These are phyloP conservation scores for Leccinum disarticulatum DNA, from an alignment of 768 basidiomycete genomes.

Conservation along the genomic window DNA sequence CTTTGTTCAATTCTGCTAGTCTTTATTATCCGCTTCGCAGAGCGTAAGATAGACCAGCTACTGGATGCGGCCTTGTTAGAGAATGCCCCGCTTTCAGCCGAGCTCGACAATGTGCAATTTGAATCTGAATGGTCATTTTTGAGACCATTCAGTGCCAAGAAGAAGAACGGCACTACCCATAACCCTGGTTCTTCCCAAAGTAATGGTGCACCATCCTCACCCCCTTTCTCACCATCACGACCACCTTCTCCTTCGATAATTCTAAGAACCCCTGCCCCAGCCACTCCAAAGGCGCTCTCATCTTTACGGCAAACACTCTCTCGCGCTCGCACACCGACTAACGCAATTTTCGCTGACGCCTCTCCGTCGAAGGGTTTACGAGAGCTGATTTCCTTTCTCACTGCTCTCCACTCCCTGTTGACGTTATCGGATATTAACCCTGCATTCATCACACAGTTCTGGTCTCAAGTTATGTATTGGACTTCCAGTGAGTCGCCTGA, in stretches of 20 bases:
- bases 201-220: conserved; percentile 42
- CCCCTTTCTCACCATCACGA: conserved; percentile 47
- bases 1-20: conserved; percentile 46
- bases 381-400: conserved; percentile 77
- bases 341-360: conserved; percentile 49
- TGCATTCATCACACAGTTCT: conserved; percentile 81
- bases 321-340: conserved; percentile 52
- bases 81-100: conserved; percentile 71
- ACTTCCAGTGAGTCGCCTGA: conserved; percentile 73
- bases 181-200: conserved; percentile 33
- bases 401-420: conserved; percentile 81
- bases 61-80: conserved; percentile 84
- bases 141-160: conserved; percentile 67
- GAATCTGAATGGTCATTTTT: conserved; percentile 96
- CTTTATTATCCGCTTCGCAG: conserved; percentile 91
- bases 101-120: conserved; percentile 83
- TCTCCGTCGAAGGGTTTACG: conserved; percentile 43
- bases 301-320: conserved; percentile 68
- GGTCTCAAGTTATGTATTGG: conserved; percentile 99
- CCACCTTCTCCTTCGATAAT: conserved; percentile 55
- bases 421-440: conserved; percentile 90
- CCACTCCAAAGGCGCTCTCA: conserved; percentile 55
- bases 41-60: conserved; percentile 83
- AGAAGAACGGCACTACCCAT: conserved; percentile 39
- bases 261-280: conserved; percentile 41